These are phyloP conservation scores for Multifurca ochricompacta DNA, from an alignment of 768 basidiomycete species.

Conservation along the genomic window DNA sequence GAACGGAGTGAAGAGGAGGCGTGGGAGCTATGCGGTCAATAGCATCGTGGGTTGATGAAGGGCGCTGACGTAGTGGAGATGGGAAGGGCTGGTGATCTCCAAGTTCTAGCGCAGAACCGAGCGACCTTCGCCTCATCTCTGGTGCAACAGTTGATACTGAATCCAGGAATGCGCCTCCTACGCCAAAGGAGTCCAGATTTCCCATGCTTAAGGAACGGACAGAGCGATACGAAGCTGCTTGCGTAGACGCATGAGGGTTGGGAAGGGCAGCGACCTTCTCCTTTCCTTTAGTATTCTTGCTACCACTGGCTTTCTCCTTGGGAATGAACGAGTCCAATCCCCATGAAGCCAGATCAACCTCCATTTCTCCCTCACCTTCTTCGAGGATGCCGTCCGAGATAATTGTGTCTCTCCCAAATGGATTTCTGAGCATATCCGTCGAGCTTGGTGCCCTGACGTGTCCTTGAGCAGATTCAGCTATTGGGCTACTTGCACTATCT, in stretches of 20 bases:
- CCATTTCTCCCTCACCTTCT: constrained; percentile 47
- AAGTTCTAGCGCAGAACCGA: constrained; percentile 50
- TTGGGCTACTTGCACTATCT: constrained; percentile 34
- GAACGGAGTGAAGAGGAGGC: constrained; percentile 43
- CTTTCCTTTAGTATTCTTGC: constrained; percentile 30
- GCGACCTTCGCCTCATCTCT: constrained; percentile 45
- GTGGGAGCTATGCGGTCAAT: constrained; percentile 37
- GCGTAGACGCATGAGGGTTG: constrained; percentile 34
- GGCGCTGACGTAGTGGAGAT: constrained; percentile 39
- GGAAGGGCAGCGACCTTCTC: constrained; percentile 35
- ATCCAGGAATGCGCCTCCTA: constrained; percentile 41
- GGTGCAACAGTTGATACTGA: constrained; percentile 28
- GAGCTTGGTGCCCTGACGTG: constrained; percentile 48
- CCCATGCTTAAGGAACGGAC: constrained; percentile 62
- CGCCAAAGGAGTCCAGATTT: constrained; percentile 46
- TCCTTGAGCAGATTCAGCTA: constrained; percentile 39
- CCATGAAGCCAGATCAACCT: constrained; percentile 80
- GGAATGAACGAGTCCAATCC: constrained; percentile 72
- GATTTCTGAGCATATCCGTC: constrained; percentile 60
- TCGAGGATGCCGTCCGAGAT: constrained; percentile 45
- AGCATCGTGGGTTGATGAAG: constrained; percentile 42
- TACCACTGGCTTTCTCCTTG: constrained; percentile 48
- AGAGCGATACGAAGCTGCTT: constrained; percentile 12
- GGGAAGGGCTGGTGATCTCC: constrained; percentile 37
- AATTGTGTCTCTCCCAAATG: constrained; percentile 59